Conservation (phyloP, 1,139 yeast genomes). For the Maudiozyma humilis region DNA sequence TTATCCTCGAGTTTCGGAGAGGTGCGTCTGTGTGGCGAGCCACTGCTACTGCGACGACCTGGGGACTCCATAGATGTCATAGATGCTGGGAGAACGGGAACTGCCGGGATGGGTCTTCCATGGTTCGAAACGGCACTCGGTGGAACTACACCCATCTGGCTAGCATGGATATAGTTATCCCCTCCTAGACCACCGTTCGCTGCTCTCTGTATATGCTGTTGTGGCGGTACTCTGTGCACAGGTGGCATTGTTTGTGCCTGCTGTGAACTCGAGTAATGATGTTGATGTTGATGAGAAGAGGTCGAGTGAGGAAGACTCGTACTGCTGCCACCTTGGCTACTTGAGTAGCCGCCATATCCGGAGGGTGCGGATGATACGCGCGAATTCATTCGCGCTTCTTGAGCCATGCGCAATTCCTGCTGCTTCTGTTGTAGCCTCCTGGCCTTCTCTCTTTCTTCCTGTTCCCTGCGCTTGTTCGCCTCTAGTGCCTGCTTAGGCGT, state of each 20-base stretch:
- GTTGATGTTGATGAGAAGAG: slow-evolving; percentile 1
- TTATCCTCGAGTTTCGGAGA: slow-evolving; percentile 11
- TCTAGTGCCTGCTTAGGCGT: slow-evolving; percentile 33
- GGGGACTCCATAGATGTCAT: not conserved
- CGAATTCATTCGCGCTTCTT: slow-evolving; percentile 9
- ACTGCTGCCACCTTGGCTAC: not conserved
- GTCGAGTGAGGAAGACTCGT: not conserved
- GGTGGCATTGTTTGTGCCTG: slow-evolving; percentile 6
- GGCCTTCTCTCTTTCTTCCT: slow-evolving; percentile 17
- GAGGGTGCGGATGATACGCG: slow-evolving; percentile 10
- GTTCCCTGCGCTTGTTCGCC: slow-evolving; percentile 22
- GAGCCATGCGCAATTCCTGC: slow-evolving; percentile 16
- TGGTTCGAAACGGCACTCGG: not conserved
- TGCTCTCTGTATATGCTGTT: slow-evolving; percentile 1
- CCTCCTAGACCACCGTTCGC: not conserved
- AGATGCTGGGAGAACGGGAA: slow-evolving; percentile 1
- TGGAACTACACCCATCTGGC: slow-evolving; percentile 1
- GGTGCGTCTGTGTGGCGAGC: slow-evolving; percentile 2
- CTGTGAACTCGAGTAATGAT: slow-evolving; percentile 1
- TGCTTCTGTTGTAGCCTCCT: slow-evolving; percentile 18
- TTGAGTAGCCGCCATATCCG: not conserved
- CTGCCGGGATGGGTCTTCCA: not conserved
- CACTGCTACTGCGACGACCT: slow-evolving; percentile 1
- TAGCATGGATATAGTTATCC: slow-evolving; percentile 2
- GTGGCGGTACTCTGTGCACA: slow-evolving; percentile 5